Percentiles rank a stretch among this genome's conserved stretches.
Conservation (phyloP, 768 basidiomycete genomes). For the Tricholoma terreum region DNA sequence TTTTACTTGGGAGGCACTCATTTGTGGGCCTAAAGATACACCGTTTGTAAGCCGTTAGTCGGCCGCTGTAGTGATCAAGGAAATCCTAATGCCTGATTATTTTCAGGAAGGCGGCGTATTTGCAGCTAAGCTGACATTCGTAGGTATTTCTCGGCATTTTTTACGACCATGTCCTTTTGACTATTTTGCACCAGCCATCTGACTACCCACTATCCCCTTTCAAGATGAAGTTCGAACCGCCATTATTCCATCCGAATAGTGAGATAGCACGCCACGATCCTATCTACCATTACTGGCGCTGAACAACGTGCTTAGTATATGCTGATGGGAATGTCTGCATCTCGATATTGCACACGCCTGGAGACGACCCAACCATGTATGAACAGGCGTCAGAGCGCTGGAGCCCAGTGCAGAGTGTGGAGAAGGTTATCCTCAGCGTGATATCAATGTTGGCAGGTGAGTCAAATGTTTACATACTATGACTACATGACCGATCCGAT, state of each 20-base stretch:
- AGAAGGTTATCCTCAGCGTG: conserved; percentile 95
- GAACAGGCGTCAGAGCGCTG: conserved; percentile 95
- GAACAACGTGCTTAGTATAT: conserved; percentile 65
- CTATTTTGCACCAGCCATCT: conserved; percentile 52
- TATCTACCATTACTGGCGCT: conserved; percentile 8
- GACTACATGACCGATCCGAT: conserved; percentile 16
- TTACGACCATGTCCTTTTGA: neutral
- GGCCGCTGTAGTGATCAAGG: neutral
- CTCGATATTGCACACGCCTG: conserved; percentile 94
- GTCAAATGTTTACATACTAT: conserved; percentile 20
- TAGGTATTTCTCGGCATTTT: conserved; percentile 38
- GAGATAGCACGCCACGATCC: conserved; percentile 27
- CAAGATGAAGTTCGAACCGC: conserved; percentile 99
- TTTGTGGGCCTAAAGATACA: conserved; percentile 91
- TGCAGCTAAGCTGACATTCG: conserved; percentile 88
- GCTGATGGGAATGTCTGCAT: conserved; percentile 97
- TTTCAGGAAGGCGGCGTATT: conserved; percentile 92
- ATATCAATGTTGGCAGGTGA: conserved; percentile 95
- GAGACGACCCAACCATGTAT: conserved; percentile 89
- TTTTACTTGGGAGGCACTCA: conserved; percentile 95
- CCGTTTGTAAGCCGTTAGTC: conserved; percentile 66
- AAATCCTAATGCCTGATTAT: neutral
- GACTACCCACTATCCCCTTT: conserved; percentile 98
- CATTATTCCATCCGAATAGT: conserved; percentile 98
- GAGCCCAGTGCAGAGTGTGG: conserved; percentile 98